phyloP scores from a whole-genome alignment of 2,329 filamentous ascomycete species.

The Neofusicoccum laricinum region DNA sequence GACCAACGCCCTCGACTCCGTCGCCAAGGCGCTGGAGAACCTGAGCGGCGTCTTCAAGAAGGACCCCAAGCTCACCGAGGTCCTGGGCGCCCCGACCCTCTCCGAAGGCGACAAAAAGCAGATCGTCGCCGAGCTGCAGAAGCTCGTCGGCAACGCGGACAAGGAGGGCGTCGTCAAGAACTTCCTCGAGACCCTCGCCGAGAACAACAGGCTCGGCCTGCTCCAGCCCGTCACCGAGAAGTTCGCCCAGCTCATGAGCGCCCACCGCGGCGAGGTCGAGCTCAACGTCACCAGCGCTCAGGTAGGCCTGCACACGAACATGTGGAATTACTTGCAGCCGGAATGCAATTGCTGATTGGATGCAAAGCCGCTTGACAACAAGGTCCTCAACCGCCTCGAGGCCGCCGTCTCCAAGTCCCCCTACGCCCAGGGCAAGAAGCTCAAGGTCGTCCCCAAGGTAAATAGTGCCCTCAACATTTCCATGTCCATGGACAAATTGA shows the following conservation, averaged over 20 bases:
- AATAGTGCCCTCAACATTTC: slow-evolving; percentile 17
- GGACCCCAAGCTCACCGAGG: slow-evolving; percentile 74
- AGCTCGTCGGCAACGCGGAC: slow-evolving; percentile 67
- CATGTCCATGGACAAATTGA: background rate
- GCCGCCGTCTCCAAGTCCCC: slow-evolving; percentile 82
- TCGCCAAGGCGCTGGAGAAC: slow-evolving; percentile 72
- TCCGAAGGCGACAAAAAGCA: slow-evolving; percentile 74
- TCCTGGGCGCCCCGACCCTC: slow-evolving; percentile 81
- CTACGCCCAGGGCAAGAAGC: slow-evolving; percentile 91
- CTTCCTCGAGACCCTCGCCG: slow-evolving; percentile 84
- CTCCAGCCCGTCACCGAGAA: slow-evolving; percentile 81
- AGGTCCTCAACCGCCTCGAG: slow-evolving; percentile 83
- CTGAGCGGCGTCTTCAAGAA: slow-evolving; percentile 72
- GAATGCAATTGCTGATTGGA: slow-evolving; percentile 1
- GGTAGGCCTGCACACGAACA: slow-evolving; percentile 52
- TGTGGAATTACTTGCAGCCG: background rate
- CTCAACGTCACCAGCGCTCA: slow-evolving; percentile 85
- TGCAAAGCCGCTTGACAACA: slow-evolving; percentile 75
- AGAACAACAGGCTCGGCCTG: slow-evolving; percentile 91
- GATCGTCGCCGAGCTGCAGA: slow-evolving; percentile 84
- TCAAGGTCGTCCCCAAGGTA: slow-evolving; percentile 92
- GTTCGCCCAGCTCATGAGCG: slow-evolving; percentile 83
- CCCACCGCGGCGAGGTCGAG: slow-evolving; percentile 89
- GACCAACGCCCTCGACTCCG: slow-evolving; percentile 77
- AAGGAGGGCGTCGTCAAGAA: slow-evolving; percentile 86